Evolutionary conservation across 2,329 filamentous ascomycete genomes (phyloP), one percentile per base, ranked within the genome.

Genomic region (Amauroascus verrucosus): DNA sequence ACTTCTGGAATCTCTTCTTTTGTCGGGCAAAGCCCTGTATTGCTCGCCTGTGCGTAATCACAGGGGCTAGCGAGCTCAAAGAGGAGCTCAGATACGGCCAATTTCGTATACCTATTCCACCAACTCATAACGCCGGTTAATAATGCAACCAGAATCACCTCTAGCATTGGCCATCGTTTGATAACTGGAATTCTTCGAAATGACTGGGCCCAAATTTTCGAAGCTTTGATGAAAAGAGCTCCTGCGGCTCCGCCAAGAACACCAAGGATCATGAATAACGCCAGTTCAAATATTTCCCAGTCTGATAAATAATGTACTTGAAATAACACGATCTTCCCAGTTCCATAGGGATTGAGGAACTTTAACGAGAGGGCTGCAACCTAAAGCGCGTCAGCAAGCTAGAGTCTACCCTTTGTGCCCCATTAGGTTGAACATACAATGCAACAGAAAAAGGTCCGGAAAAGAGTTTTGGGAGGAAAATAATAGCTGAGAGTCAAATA

Each of bases 401-500:
- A n/a, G 11, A 20, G 24, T 16, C 7, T 28, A 20, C n/a, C 2
- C 16, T n/a, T 22, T 6, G 6, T 26, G 18, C 45, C 13, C 9
- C 7, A 3, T 9, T 41, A 16, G 13, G 7, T 24, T 1, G 24
- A 47, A 40, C 35, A 65, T 67, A 86, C 84, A 62, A 97, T 97
- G 69, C 91, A 97, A 74, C 91, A 97, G 71, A 97, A 97, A 70
- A 98, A 98, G 0, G 93, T 97, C 51, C 93, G 78, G 73, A 98
- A 98, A 7, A 98, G 78, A 0, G 91, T 97, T 72, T 98, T 97
- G 5, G 91, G 88, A 0, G 93, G 91, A 67, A 97, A 97, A 70
- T 97, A 97, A 69, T 97, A 97, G 61, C 87, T 82, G 18, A 9
- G 8, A 48, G 22, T 56, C 41, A 16, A 56, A 35, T 26, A 8